phyloP scores from a whole-genome alignment of 257 asterid genomes.

The Prunella vulgaris region DNA sequence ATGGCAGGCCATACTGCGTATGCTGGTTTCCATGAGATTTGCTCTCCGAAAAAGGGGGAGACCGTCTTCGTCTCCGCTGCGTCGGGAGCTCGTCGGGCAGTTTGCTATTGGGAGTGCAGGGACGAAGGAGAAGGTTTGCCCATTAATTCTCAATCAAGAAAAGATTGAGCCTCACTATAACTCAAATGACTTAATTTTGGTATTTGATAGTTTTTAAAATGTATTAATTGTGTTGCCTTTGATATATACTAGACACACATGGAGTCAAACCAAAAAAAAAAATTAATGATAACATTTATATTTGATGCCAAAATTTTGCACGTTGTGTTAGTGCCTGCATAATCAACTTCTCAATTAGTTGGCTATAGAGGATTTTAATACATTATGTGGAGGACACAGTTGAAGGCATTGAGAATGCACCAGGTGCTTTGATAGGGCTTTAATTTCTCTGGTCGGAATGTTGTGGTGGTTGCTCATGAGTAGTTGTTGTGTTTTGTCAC shows the following conservation, averaged over 20 bases:
- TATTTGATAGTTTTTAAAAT: too few relatives aligned
- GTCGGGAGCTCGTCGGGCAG: constrained; percentile 51
- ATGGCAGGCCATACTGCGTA: constrained; percentile 47
- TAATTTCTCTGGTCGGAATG: constrained; percentile 18
- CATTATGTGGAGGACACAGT: constrained; percentile 7
- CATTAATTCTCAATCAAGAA: too few relatives aligned
- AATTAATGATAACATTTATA: too few relatives aligned
- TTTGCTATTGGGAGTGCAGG: constrained; percentile 59
- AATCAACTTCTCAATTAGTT: too few relatives aligned
- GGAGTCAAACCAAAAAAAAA: too few relatives aligned
- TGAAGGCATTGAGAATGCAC: constrained; percentile 16
- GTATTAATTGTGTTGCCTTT: too few relatives aligned
- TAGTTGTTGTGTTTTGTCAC: neutral
- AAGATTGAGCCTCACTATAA: too few relatives aligned
- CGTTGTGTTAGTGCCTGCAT: constrained; percentile 7
- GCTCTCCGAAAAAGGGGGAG: constrained; percentile 39
- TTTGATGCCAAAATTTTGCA: neutral
- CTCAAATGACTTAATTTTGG: too few relatives aligned
- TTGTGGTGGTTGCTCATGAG: constrained; percentile 6
- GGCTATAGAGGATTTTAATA: constrained; percentile 6
- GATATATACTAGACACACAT: too few relatives aligned
- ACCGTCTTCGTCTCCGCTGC: constrained; percentile 45
- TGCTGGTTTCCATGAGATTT: constrained; percentile 36
- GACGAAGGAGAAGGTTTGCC: constrained; percentile 36
- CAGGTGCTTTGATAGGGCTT: constrained; percentile 15